phyloP scores from a whole-genome alignment of 192 early-diverging fungal species.

The Chytriomyces confervae region DNA sequence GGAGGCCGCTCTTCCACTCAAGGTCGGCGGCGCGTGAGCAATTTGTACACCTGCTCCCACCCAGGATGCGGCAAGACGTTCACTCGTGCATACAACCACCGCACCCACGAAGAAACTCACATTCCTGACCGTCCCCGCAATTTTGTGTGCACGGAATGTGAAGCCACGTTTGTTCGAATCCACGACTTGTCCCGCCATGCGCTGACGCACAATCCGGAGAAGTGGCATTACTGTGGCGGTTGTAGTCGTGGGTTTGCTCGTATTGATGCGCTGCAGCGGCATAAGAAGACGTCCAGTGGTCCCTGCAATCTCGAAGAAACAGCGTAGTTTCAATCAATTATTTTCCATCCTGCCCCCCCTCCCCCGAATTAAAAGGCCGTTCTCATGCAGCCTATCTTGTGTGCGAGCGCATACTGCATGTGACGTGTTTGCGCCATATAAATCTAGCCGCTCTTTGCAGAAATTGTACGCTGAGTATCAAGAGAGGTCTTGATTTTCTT shows the following conservation, averaged over 20 bases:
- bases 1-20: not conserved
- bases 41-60: slow-evolving; percentile 55
- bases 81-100: slow-evolving; percentile 68
- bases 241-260: slow-evolving; percentile 37
- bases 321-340: not conserved
- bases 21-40: slow-evolving; percentile 3
- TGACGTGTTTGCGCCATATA: too few relatives aligned
- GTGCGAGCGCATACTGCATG: too few relatives aligned
- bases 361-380: not conserved
- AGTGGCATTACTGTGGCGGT: slow-evolving; percentile 32
- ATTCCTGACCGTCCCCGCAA: slow-evolving; percentile 62
- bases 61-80: slow-evolving; percentile 69
- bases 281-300: not conserved
- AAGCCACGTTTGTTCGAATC: slow-evolving; percentile 73
- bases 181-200: slow-evolving; percentile 74
- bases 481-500: too few relatives aligned
- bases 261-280: slow-evolving; percentile 35
- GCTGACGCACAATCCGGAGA: slow-evolving; percentile 25
- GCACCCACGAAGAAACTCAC: slow-evolving; percentile 68
- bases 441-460: too few relatives aligned
- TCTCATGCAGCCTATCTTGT: too few relatives aligned
- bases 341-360: not conserved
- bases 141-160: slow-evolving; percentile 62
- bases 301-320: not conserved
- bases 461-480: too few relatives aligned